Evolutionary conservation across 106 monocot genomes (phyloP).

Genomic region (Platanthera zijinensis): DNA sequence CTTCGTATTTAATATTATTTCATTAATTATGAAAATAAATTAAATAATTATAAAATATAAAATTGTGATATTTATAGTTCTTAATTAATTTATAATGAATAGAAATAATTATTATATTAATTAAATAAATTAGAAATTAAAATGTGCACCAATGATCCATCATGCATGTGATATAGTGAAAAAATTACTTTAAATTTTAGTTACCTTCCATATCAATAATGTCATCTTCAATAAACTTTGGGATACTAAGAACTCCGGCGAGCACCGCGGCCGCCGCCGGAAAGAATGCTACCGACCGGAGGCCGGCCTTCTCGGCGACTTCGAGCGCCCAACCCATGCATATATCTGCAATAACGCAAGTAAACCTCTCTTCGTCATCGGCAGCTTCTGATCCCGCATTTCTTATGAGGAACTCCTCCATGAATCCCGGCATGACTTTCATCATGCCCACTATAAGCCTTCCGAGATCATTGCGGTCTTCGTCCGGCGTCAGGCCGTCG

Average conservation of each 20-base stretch:
- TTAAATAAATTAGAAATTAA: too few species aligned
- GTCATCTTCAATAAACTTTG: conserved; percentile 9
- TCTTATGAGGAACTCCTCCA: neutral
- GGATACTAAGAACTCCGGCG: neutral
- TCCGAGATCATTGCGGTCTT: neutral
- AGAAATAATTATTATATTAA: too few species aligned
- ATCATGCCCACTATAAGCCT: neutral
- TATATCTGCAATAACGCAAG: neutral
- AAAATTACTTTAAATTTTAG: too few species aligned
- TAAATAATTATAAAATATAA: too few species aligned
- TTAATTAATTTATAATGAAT: too few species aligned
- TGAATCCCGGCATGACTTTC: neutral
- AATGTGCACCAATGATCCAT: too few species aligned
- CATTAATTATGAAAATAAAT: too few species aligned
- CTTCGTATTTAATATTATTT: too few species aligned
- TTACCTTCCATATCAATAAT: conserved; percentile 9
- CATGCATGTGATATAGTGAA: too few species aligned
- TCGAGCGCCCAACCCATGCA: neutral
- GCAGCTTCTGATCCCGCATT: too few species aligned
- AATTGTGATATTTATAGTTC: too few species aligned
- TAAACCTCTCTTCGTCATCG: neutral
- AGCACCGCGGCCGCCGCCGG: conserved; percentile 14
- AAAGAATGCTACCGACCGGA: neutral
- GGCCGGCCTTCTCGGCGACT: neutral
- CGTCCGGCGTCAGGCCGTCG: neutral